A percentile compares a stretch with the other conserved stretches of the same genome.
Evolutionary conservation across 2,329 filamentous ascomycete genomes (phyloP).

Genomic region (Fusarium anguioides): DNA sequence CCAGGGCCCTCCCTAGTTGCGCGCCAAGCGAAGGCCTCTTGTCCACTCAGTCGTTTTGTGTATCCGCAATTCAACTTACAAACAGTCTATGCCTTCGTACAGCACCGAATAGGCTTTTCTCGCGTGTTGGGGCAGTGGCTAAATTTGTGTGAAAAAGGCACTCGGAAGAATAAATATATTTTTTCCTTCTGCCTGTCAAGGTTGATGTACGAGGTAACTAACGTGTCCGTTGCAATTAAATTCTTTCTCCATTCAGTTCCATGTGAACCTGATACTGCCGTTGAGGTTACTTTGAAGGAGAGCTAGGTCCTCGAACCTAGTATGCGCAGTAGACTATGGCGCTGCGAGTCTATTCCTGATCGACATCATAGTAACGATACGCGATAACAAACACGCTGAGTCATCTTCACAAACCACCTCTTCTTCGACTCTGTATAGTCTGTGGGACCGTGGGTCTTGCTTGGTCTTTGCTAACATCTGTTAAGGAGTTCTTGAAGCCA

Average conservation of each 20-base stretch:
- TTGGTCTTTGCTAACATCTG: no score
- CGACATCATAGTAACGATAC: neutral
- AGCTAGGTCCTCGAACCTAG: neutral
- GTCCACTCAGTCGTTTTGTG: no score
- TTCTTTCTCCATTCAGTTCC: neutral
- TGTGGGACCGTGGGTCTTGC: no score
- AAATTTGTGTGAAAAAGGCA: neutral
- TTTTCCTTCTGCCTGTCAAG: neutral
- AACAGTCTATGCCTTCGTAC: neutral
- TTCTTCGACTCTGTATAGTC: no score
- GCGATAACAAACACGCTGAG: neutral
- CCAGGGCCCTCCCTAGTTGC: no score
- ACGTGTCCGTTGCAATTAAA: neutral
- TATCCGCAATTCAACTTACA: conserved; percentile 4
- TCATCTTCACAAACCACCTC: neutral
- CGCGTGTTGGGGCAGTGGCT: neutral
- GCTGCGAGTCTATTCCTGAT: neutral
- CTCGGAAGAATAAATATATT: neutral
- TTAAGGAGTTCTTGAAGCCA: no score
- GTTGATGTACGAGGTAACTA: neutral
- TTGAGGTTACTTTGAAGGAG: neutral
- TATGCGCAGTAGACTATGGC: no score
- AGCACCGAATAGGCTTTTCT: conserved; percentile 1
- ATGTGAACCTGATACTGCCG: neutral
- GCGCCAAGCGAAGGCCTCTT: conserved; percentile 9